Base-by-base conservation (phyloP, 345 rosid species). In the Diplotaxis tenuifolia region DNA sequence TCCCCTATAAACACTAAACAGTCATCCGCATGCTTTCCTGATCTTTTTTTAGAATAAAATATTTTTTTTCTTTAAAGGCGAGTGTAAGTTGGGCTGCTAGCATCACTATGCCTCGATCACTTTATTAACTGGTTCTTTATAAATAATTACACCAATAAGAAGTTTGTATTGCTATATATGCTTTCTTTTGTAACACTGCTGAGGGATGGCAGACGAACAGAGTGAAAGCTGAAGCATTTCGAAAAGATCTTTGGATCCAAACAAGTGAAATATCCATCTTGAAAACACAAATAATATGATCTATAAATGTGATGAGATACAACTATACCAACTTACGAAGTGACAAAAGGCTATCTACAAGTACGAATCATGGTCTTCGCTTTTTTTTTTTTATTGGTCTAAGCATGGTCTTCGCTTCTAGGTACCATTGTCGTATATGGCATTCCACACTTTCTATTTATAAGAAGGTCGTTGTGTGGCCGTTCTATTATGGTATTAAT, bases 281-380 rank as follows among this genome's bases (percentile, higher is more conserved):
- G 6, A 27, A 29, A 15, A 59, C 28, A 21, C 20, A 22, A 63
- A 14, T 38, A 4, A 2, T 61, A 61, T 34, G 2, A 34, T 36
- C 28, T 4, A 61, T 61, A 11, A 61, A 12, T 40, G 18, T n/a
- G 12, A 11, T 36, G 6, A 36, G 20, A 31, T 47, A 28, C 10
- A 21, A 21, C n/a, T 10, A 50, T 18, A 1, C 22, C 23, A 45
- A 14, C 1, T 5, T 32, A 62, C 31, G 32, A 64, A 64, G 28
- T 34, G 65, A 62, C 67, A 38, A 62, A 62, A 62, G 28, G 53
- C 38, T 68, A 7, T 36, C 16, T 68, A 67, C 9, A 68, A n/a
- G n/a, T n/a, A n/a, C n/a, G n/a, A 54, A 68, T 22, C 61, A 31
- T 12, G 49, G 29, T 68, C 52, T 67, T 68, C 50, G 28, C 23